phyloP scores from a whole-genome alignment of 192 early-diverging fungal species.

The Hyaloraphidium curvatum region DNA sequence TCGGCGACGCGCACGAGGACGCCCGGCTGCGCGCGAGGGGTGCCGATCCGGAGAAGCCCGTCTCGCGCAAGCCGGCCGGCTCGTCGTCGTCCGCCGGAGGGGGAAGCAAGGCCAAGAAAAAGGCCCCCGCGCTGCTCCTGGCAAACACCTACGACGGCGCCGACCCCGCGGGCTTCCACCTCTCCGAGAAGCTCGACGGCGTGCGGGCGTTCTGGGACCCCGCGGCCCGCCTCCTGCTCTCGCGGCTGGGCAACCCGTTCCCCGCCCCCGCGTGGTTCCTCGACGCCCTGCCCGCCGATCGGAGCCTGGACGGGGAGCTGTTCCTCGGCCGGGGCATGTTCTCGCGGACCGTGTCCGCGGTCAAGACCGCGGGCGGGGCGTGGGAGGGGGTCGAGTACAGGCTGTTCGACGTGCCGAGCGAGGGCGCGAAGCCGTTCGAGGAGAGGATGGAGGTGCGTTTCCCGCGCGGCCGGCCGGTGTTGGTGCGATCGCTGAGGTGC shows the following conservation, averaged over 20 bases:
- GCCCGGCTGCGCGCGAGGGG: no score
- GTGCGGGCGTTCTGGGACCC: slow-evolving; percentile 44
- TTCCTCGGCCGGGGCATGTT: slow-evolving; percentile 45
- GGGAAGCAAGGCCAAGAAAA: no score
- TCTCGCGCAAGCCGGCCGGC: no score
- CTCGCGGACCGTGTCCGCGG: slow-evolving; percentile 38
- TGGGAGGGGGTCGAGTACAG: slow-evolving; percentile 10
- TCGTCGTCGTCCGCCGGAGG: no score
- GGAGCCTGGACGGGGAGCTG: slow-evolving; percentile 50
- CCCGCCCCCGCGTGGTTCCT: slow-evolving; percentile 27
- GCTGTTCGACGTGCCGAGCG: slow-evolving; percentile 42
- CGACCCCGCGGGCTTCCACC: slow-evolving; percentile 52
- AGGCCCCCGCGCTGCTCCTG: no score
- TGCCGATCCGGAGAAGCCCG: no score
- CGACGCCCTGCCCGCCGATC: slow-evolving; percentile 23
- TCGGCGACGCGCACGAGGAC: neutral
- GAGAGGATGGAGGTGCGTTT: slow-evolving; percentile 21
- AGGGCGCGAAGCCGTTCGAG: slow-evolving; percentile 25
- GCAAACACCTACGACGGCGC: neutral
- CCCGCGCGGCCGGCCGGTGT: neutral
- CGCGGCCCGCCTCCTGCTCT: slow-evolving; percentile 19
- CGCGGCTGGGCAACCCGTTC: slow-evolving; percentile 36
- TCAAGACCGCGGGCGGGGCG: slow-evolving; percentile 19
- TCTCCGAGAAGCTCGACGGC: slow-evolving; percentile 53
- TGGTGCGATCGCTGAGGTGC: neutral